Conservation (phyloP, 164 flowering plant genomes). For the Malania oleifera region DNA sequence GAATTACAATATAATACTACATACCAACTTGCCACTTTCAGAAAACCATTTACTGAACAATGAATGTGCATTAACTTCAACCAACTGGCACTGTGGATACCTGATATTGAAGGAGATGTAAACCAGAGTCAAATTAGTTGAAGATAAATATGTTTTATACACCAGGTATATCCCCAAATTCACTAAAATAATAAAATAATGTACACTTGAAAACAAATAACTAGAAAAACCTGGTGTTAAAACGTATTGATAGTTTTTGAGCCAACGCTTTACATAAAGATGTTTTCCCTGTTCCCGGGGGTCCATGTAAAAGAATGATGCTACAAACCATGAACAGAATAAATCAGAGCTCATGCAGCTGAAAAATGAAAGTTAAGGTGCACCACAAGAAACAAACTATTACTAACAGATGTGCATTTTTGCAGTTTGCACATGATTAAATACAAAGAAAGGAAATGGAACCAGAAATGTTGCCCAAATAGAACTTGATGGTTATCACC, state of each 20-base stretch:
- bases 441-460: no score
- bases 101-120: constrained; percentile 33
- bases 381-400: no score
- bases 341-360: neutral
- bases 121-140: neutral
- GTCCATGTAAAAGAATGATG: constrained; percentile 93
- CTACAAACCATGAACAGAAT: constrained; percentile 32
- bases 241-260: constrained; percentile 89
- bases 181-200: neutral
- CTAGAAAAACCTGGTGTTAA: constrained; percentile 52
- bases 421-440: no score
- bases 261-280: constrained; percentile 97
- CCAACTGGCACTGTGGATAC: constrained; percentile 83
- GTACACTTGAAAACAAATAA: neutral
- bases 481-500: no score
- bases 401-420: no score
- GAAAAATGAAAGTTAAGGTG: neutral
- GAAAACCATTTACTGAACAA: constrained; percentile 99
- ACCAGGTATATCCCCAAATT: neutral
- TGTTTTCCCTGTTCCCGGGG: constrained; percentile 99
- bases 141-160: neutral
- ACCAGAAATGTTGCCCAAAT: no score
- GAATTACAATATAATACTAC: constrained; percentile 12
- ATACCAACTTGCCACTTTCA: constrained; percentile 97
- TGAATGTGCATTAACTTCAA: constrained; percentile 99